phyloP scores from a whole-genome alignment of 106 monocot genomes.

The Apostasia ramifera region DNA sequence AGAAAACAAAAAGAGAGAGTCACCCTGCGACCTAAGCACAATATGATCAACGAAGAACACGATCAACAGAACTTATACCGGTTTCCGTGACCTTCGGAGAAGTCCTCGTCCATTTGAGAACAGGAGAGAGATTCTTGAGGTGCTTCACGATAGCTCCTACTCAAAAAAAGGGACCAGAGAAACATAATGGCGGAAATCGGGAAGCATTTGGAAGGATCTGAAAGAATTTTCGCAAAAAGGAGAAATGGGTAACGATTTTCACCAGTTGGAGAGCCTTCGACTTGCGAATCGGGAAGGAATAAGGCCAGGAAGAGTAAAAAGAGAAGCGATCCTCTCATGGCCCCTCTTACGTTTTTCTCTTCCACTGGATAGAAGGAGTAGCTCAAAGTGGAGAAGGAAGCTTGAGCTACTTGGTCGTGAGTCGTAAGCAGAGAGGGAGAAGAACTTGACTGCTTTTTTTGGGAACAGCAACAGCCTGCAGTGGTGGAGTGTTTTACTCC shows the following conservation, averaged over 20 bases:
- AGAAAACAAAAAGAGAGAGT: slow-evolving; percentile 6
- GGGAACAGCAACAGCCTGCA: neutral
- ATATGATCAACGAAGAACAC: slow-evolving; percentile 2
- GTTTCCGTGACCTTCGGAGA: slow-evolving; percentile 40
- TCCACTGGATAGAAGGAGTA: neutral
- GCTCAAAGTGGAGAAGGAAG: neutral
- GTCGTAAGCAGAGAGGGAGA: no score
- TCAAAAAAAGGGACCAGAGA: neutral
- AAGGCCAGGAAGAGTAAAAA: neutral
- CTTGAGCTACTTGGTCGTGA: neutral
- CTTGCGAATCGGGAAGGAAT: neutral
- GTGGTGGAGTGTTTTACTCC: neutral
- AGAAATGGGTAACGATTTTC: neutral
- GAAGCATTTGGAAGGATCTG: neutral
- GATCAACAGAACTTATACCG: slow-evolving; percentile 20
- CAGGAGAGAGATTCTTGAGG: slow-evolving; percentile 50
- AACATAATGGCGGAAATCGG: neutral
- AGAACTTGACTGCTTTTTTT: neutral
- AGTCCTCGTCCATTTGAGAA: slow-evolving; percentile 73
- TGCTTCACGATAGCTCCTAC: slow-evolving; percentile 55
- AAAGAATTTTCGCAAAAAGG: neutral
- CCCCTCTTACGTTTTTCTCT: neutral
- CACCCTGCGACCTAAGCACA: neutral
- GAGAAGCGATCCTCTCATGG: slow-evolving; percentile 6
- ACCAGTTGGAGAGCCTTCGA: slow-evolving; percentile 3